Base-by-base conservation (phyloP, 352 stramenopile genomes). In the Pilasporangium apinafurcum region DNA sequence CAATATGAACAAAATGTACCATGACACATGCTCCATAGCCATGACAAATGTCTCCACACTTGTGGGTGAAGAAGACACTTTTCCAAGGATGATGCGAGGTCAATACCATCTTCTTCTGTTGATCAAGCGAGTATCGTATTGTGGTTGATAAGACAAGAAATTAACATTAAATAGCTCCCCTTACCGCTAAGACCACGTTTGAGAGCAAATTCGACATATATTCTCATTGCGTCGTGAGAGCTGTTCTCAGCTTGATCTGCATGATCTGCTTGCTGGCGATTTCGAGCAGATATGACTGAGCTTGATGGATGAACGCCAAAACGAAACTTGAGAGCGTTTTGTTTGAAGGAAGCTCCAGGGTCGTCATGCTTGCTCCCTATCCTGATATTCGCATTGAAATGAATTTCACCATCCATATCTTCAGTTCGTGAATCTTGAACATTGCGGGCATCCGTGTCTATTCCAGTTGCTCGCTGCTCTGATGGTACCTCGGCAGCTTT, bases 41-140 rank as follows among this genome's bases (percentile, higher is more conserved):
- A 70, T 4, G 56, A 43, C 10, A 80, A 44, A 25, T 62, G 43
- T 10, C 41, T 35, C 49, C 62, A 62, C 1, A 86, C 51, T 17
- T 50, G 37, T 12, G 70, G 52, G 30, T 86, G 62, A 2, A 48
- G 25, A 5, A 86, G 32, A 25, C 61, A 63, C 6, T 54, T 50
- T 33, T 81, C 73, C 4, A 78, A 37, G 20, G 62, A 53, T 1
- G 57, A 75, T 20, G 63, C 59, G 9, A 86, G 37, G n/a, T 80
- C 62, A 24, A 76, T 71, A 13, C 53, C 60, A 56, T 70, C 59
- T 42, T 86, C 69, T 37, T 81, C 68, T 81, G 14, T 2, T 38
- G 20, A 35, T 21, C 6, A 32, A 10, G 18, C 17, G 8, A 24
- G 1, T 44, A 25, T n/a, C 26, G 1, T n/a, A 39, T 20, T 8